A percentile compares a stretch with the other conserved stretches of the same genome.
Conservation (phyloP, 495 filamentous ascomycete genomes). For the Astrocystis sublimbata region DNA sequence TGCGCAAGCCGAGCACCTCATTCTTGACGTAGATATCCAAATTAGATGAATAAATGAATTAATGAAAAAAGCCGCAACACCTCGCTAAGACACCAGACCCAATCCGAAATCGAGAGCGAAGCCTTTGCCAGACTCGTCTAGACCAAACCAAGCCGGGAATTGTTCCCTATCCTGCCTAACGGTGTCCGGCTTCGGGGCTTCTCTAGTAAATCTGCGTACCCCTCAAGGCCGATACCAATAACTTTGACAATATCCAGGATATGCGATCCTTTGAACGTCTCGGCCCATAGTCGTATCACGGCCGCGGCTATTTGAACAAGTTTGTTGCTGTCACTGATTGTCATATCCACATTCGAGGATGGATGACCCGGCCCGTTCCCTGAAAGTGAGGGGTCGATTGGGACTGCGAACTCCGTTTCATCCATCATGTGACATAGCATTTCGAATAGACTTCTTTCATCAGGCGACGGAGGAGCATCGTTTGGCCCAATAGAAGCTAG, state of each 20-base stretch:
- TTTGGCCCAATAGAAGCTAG: conserved; percentile 45
- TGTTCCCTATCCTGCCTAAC: conserved; percentile 36
- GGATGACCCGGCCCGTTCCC: conserved; percentile 38
- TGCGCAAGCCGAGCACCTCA: not conserved
- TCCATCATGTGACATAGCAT: conserved; percentile 74
- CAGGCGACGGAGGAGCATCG: conserved; percentile 47
- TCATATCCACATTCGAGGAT: conserved; percentile 39
- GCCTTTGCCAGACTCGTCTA: not conserved
- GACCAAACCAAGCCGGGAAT: conserved; percentile 33
- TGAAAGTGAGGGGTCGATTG: conserved; percentile 50
- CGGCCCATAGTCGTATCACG: conserved; percentile 66
- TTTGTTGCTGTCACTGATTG: conserved; percentile 50
- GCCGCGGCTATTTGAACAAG: conserved; percentile 62
- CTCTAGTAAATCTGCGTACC: conserved; percentile 66
- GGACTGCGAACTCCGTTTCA: conserved; percentile 72
- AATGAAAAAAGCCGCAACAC: conserved; percentile 14
- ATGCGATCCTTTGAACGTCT: conserved; percentile 66
- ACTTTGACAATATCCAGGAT: conserved; percentile 68
- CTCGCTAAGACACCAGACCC: conserved; percentile 8
- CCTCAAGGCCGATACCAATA: conserved; percentile 62
- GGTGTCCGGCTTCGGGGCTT: conserved; percentile 52
- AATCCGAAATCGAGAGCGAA: not conserved
- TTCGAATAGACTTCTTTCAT: conserved; percentile 65
- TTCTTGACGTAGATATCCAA: not conserved
- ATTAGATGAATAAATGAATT: too few relatives aligned